These are phyloP conservation scores for Alloascoidea hylecoeti DNA, from an alignment of 805 yeast species.

Conservation along the genomic window DNA sequence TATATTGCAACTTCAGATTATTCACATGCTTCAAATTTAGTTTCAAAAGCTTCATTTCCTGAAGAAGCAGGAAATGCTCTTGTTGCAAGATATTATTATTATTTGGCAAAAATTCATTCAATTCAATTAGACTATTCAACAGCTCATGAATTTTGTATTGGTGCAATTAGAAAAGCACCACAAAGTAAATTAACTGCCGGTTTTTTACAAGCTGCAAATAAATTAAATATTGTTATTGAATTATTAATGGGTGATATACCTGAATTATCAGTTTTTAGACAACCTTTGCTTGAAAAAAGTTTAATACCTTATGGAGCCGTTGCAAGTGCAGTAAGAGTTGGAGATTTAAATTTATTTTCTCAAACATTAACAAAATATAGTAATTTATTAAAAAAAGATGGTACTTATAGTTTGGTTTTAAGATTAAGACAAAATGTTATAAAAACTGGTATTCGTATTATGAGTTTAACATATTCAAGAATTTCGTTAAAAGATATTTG, in stretches of 20 bases:
- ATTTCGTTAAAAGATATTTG: slow-evolving; percentile 91
- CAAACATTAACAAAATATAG: slow-evolving; percentile 54
- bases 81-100: slow-evolving; percentile 84
- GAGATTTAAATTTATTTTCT: slow-evolving; percentile 75
- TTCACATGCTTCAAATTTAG: slow-evolving; percentile 76
- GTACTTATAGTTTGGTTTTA: slow-evolving; percentile 69
- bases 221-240: slow-evolving; percentile 78
- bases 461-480: slow-evolving; percentile 79
- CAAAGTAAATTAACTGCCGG: slow-evolving; percentile 78
- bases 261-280: slow-evolving; percentile 68
- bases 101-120: slow-evolving; percentile 80
- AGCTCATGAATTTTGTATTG: slow-evolving; percentile 80
- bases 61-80: slow-evolving; percentile 72
- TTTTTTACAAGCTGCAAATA: slow-evolving; percentile 79
- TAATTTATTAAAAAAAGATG: slow-evolving; percentile 52
- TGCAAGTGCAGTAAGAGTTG: slow-evolving; percentile 83
- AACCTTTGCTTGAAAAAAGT: slow-evolving; percentile 40
- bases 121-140: slow-evolving; percentile 86
- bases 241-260: slow-evolving; percentile 95
- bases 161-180: slow-evolving; percentile 95
- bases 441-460: slow-evolving; percentile 91
- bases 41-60: slow-evolving; percentile 84
- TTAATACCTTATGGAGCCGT: slow-evolving; percentile 75
- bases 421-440: slow-evolving; percentile 93
- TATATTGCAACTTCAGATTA: slow-evolving; percentile 70